A percentile compares a stretch with the other conserved stretches of the same genome.
Evolutionary conservation across 345 rosid genomes (phyloP).

Genomic region (Syzygium grande): DNA sequence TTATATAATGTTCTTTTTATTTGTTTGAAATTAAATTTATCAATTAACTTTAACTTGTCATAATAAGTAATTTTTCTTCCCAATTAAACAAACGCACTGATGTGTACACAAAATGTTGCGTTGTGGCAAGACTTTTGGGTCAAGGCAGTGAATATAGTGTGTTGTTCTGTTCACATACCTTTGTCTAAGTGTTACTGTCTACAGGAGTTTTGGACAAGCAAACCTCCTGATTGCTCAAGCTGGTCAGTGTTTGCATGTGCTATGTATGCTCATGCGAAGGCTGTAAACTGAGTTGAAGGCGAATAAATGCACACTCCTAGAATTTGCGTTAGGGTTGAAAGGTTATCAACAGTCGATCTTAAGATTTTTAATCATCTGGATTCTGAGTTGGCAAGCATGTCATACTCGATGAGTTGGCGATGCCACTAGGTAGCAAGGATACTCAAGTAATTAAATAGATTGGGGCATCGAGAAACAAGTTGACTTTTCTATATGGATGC

Average conservation of each 20-base stretch:
- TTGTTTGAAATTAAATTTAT: not conserved
- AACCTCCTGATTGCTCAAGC: not conserved
- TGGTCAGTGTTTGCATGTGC: not conserved
- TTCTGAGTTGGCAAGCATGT: not conserved
- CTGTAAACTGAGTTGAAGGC: not conserved
- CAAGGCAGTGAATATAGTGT: not conserved
- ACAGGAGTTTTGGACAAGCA: not conserved
- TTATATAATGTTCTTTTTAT: not conserved
- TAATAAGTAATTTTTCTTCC: not conserved
- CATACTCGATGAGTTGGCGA: not conserved
- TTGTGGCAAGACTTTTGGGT: not conserved
- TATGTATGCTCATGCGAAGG: not conserved
- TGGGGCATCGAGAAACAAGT: not conserved
- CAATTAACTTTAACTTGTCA: not conserved
- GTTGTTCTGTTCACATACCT: not conserved
- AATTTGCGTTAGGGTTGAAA: not conserved
- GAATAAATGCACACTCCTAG: not conserved
- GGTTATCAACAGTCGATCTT: not conserved
- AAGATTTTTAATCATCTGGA: not conserved
- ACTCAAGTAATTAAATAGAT: not conserved
- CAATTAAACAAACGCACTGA: not conserved
- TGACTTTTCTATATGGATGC: not conserved
- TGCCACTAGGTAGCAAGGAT: not conserved
- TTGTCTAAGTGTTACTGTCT: not conserved
- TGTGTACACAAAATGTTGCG: not conserved